phyloP scores from a whole-genome alignment of 495 filamentous ascomycete species.

The Neurospora sp. region DNA sequence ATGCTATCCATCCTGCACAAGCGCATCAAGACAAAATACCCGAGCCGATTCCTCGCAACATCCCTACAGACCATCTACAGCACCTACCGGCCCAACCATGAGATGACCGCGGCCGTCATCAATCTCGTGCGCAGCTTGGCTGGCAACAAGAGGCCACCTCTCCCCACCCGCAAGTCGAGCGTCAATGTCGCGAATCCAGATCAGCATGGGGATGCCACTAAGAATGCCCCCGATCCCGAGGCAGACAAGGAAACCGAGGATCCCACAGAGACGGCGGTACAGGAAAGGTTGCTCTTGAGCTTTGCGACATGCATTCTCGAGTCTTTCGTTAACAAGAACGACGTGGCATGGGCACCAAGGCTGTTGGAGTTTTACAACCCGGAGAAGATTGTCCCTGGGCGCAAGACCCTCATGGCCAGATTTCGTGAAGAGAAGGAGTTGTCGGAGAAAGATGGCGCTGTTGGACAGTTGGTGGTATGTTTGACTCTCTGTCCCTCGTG shows the following conservation, averaged over 20 bases:
- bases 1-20: slow-evolving; percentile 80
- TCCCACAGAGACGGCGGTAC: slow-evolving; percentile 49
- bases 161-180: slow-evolving; percentile 60
- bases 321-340: slow-evolving; percentile 59
- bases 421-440: slow-evolving; percentile 55
- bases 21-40: slow-evolving; percentile 81
- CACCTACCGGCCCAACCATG: slow-evolving; percentile 51
- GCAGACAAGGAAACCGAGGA: slow-evolving; percentile 47
- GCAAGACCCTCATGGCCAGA: slow-evolving; percentile 46
- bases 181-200: slow-evolving; percentile 43
- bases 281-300: slow-evolving; percentile 65
- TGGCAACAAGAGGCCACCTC: slow-evolving; percentile 58
- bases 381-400: slow-evolving; percentile 43
- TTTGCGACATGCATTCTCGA: slow-evolving; percentile 81
- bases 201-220: slow-evolving; percentile 32
- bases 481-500: not conserved
- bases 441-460: slow-evolving; percentile 54
- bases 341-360: slow-evolving; percentile 63
- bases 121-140: slow-evolving; percentile 67
- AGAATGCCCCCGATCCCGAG: slow-evolving; percentile 72
- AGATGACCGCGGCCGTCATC: slow-evolving; percentile 63
- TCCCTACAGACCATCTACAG: slow-evolving; percentile 68
- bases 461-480: slow-evolving; percentile 67
- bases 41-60: slow-evolving; percentile 86
- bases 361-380: slow-evolving; percentile 65